A percentile compares a stretch with the other conserved stretches of the same genome.
phyloP scores from a whole-genome alignment of 805 yeast species.

The Candida sphagnicola region DNA sequence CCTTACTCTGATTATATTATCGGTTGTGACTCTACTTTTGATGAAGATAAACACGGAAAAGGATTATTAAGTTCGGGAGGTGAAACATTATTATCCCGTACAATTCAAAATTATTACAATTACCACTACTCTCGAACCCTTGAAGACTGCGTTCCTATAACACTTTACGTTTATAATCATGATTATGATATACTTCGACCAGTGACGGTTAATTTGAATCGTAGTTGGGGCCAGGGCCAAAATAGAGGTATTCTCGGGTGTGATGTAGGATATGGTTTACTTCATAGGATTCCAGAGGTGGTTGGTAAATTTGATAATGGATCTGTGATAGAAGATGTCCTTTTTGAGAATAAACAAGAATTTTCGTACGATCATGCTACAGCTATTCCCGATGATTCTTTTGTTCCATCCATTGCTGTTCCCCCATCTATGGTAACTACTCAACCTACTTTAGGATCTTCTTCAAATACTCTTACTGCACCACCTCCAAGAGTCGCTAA shows the following conservation, averaged over 20 bases:
- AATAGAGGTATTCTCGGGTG: constrained; percentile 85
- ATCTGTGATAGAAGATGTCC: constrained; percentile 27
- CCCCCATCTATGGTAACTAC: constrained; percentile 11
- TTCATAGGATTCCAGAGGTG: constrained; percentile 81
- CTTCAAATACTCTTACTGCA: constrained; percentile 6
- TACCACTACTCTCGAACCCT: constrained; percentile 38
- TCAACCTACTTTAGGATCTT: constrained; percentile 5
- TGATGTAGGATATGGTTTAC: constrained; percentile 88
- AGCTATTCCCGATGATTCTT: constrained; percentile 7
- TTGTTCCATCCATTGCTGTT: constrained; percentile 4
- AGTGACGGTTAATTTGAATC: constrained; percentile 63
- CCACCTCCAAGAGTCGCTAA: constrained; percentile 18
- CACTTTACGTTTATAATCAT: constrained; percentile 72
- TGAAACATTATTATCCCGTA: constrained; percentile 69
- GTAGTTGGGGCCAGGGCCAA: constrained; percentile 59
- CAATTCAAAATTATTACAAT: constrained; percentile 53
- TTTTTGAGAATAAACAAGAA: constrained; percentile 25
- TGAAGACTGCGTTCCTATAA: constrained; percentile 35
- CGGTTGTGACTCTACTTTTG: constrained; percentile 53
- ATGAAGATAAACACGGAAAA: constrained; percentile 51
- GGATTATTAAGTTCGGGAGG: constrained; percentile 87
- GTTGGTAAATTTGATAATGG: constrained; percentile 44
- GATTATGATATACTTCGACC: constrained; percentile 85
- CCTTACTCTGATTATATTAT: constrained; percentile 86
- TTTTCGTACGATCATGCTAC: constrained; percentile 12